Percentiles rank a stretch among this genome's conserved stretches.
Conservation (phyloP, 805 yeast genomes). For the Metschnikowia lunata region DNA sequence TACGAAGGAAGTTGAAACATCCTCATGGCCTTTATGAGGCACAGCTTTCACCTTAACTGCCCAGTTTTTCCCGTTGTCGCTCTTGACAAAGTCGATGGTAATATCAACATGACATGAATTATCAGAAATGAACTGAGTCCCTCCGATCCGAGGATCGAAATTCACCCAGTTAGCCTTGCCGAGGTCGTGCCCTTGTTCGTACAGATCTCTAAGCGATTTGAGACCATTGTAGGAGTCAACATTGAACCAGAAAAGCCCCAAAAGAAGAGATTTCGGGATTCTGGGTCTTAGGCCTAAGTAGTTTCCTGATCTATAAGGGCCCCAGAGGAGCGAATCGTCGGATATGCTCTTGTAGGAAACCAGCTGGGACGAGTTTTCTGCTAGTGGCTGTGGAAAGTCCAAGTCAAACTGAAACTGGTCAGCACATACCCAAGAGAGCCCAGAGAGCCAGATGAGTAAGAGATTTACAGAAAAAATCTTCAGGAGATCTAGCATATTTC, state of each 20-base stretch:
- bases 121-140: conserved; percentile 72
- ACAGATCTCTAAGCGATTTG: conserved; percentile 60
- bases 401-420: conserved; percentile 13
- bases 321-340: conserved; percentile 56
- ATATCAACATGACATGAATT: conserved; percentile 56
- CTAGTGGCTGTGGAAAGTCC: conserved; percentile 5
- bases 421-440: neutral
- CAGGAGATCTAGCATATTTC: too few species aligned
- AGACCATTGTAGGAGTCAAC: conserved; percentile 54
- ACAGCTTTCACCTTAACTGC: conserved; percentile 65
- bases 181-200: conserved; percentile 69
- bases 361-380: conserved; percentile 7
- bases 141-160: conserved; percentile 87
- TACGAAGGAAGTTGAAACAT: conserved; percentile 58
- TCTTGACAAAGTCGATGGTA: conserved; percentile 72
- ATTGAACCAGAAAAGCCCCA: conserved; percentile 89
- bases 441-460: conserved; percentile 4
- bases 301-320: conserved; percentile 83
- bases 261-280: conserved; percentile 64
- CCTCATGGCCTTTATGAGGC: conserved; percentile 49
- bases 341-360: conserved; percentile 15
- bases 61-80: conserved; percentile 72
- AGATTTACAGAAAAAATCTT: too few species aligned
- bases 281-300: conserved; percentile 86
- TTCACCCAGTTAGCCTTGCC: conserved; percentile 77